Evolutionary conservation across 495 filamentous ascomycete genomes (phyloP), one percentile per base, ranked within the genome.

Genomic region (Xylaria venustula): DNA sequence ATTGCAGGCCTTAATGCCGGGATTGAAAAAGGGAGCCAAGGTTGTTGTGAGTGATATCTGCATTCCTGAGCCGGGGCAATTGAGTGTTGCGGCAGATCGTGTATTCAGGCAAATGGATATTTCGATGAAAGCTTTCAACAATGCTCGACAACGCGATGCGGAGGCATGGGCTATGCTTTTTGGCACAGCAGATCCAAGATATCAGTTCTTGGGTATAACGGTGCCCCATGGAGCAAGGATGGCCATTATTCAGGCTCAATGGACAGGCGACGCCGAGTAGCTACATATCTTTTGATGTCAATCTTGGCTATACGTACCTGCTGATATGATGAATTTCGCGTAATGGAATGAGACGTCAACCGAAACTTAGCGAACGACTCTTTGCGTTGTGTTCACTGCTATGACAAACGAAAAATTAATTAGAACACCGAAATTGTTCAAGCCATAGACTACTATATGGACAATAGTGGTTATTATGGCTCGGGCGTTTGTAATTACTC

Each of bases 41-140:
- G 60, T 81, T 11, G 48, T 82, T 32, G 70, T 78, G 46, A 78
- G 78, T 61, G 79, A 83, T 61, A 64, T 74, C n/a, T 67, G 75
- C n/a, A 48, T 81, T 19, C 73, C 73, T 5, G 72, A 77, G 54
- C 64, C 64, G 2, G 59, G 60, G 9, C 23, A 22, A 4, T 22
- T 41, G 28, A 19, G 69, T 63, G 25, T 62, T 42, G 14, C 42
- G 12, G 42, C 42, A 20, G 42, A 45, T 11, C 42, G 42, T 19
- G 53, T 50, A 22, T 66, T 62, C 30, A 48, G 69, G 12, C 65
- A 60, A n/a, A 52, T 71, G 53, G 70, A 73, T 48, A n/a, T 71
- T 11, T 54, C 67, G 15, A 66, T 71, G 64, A 62, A 66, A 30
- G 60, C 67, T 3, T 63, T 61, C 7, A 62, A 67, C 14, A 73